phyloP scores from a whole-genome alignment of 345 rosid species.

The Sisymbrium altissimum region DNA sequence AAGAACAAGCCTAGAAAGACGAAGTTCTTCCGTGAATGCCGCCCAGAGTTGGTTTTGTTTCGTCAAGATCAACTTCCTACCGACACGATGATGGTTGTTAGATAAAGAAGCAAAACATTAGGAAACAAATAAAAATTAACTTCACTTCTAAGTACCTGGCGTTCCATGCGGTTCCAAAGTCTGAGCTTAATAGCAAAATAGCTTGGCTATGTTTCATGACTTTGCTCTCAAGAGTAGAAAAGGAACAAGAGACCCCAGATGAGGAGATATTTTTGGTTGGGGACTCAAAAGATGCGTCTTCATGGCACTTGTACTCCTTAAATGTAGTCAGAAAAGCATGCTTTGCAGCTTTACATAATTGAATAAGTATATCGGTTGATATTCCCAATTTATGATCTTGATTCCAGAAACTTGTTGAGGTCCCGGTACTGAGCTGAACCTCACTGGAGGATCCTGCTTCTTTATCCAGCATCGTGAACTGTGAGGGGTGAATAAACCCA shows the following conservation, averaged over 20 bases:
- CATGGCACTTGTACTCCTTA: slow-evolving; percentile 36
- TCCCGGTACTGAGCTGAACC: slow-evolving; percentile 8
- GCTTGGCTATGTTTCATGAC: slow-evolving; percentile 78
- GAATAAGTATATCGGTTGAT: slow-evolving; percentile 57
- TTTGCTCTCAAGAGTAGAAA: slow-evolving; percentile 35
- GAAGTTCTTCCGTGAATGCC: slow-evolving; percentile 60
- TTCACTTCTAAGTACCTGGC: slow-evolving; percentile 49
- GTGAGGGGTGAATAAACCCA: slow-evolving; percentile 89
- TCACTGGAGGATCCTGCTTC: slow-evolving; percentile 32
- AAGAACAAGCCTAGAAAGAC: slow-evolving; percentile 67
- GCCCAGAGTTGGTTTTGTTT: slow-evolving; percentile 40
- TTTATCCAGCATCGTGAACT: slow-evolving; percentile 46
- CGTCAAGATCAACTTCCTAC: slow-evolving; percentile 64
- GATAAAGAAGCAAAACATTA: slow-evolving; percentile 1
- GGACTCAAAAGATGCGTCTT: neutral
- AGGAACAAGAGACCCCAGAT: slow-evolving; percentile 1
- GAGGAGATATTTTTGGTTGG: slow-evolving; percentile 2
- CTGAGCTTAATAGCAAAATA: slow-evolving; percentile 72
- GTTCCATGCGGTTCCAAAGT: slow-evolving; percentile 90
- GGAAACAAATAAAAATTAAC: neutral
- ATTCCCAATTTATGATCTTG: slow-evolving; percentile 80
- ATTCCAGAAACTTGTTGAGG: slow-evolving; percentile 49
- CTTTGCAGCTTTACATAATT: slow-evolving; percentile 58
- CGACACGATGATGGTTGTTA: neutral
- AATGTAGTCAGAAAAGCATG: slow-evolving; percentile 45